Percentiles rank a stretch among this genome's conserved stretches.
These are phyloP conservation scores for Paramecium biaurelia DNA, from an alignment of 73 alveolate species.

Conservation along the genomic window DNA sequence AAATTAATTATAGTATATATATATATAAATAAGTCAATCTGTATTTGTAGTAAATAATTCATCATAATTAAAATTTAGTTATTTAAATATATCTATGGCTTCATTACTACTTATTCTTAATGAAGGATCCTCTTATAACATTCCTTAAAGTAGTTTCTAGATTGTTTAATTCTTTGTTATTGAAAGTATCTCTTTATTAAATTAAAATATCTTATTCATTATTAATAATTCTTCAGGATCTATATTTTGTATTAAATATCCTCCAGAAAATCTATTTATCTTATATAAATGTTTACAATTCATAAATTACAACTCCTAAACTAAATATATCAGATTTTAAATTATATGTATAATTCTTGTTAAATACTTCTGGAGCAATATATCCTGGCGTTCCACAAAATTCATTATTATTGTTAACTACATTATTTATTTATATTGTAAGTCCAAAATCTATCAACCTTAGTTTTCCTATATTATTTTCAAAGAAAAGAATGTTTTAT, in stretches of 20 bases:
- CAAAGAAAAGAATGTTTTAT: not conserved
- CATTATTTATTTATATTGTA: not conserved
- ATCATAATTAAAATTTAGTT: not conserved
- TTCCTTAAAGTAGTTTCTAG: not conserved
- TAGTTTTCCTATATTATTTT: not conserved
- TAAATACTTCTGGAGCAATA: not conserved
- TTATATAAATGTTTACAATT: not conserved
- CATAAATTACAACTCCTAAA: not conserved
- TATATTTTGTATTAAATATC: not conserved
- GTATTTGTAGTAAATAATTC: not conserved
- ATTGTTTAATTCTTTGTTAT: not conserved
- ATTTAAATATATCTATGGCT: not conserved
- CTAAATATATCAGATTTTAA: not conserved
- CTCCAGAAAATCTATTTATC: not conserved
- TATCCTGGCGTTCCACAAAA: not conserved
- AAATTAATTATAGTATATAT: too few relatives aligned
- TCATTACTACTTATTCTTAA: not conserved
- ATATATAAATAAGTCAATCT: not conserved
- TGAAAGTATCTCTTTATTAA: not conserved
- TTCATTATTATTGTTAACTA: not conserved
- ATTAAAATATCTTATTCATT: not conserved
- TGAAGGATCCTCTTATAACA: not conserved
- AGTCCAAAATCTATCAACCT: not conserved
- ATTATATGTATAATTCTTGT: not conserved
- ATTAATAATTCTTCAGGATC: not conserved